These are phyloP conservation scores for Pinus tabuliformis DNA, from an alignment of 75 land plant species.

Conservation along the genomic window DNA sequence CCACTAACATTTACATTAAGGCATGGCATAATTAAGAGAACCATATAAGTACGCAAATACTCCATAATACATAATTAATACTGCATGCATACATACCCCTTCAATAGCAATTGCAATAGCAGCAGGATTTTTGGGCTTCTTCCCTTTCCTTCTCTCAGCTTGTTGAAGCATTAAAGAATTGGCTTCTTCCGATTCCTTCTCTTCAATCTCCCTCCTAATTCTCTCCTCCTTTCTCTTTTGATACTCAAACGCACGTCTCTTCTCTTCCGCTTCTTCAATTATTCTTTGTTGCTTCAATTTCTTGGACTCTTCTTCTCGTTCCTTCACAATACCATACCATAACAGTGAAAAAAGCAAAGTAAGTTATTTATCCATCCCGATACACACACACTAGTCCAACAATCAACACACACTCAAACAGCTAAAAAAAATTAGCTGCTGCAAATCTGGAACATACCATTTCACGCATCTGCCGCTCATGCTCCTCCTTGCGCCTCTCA, in stretches of 20 bases:
- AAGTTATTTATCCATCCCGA: no score
- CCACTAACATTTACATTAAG: not conserved
- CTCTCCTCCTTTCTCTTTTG: conserved; percentile 69
- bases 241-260: conserved; percentile 71
- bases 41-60: no score
- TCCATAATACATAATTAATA: no score
- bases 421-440: no score
- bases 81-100: no score
- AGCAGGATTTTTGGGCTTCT: conserved; percentile 74
- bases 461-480: conserved; percentile 88
- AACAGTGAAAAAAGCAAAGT: no score
- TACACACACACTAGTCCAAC: no score
- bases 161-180: conserved; percentile 54
- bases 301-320: conserved; percentile 84
- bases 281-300: conserved; percentile 69
- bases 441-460: conserved; percentile 46
- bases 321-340: conserved; percentile 30
- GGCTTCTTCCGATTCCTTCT: conserved; percentile 80
- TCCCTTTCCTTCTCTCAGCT: conserved; percentile 69
- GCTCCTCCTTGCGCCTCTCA: conserved; percentile 98
- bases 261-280: conserved; percentile 82
- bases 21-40: not conserved
- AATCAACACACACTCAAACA: no score
- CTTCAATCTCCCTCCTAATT: conserved; percentile 80
- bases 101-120: no score